These are phyloP conservation scores for Cercospora brassicicola DNA, from an alignment of 2,329 filamentous ascomycete species.

Conservation along the genomic window DNA sequence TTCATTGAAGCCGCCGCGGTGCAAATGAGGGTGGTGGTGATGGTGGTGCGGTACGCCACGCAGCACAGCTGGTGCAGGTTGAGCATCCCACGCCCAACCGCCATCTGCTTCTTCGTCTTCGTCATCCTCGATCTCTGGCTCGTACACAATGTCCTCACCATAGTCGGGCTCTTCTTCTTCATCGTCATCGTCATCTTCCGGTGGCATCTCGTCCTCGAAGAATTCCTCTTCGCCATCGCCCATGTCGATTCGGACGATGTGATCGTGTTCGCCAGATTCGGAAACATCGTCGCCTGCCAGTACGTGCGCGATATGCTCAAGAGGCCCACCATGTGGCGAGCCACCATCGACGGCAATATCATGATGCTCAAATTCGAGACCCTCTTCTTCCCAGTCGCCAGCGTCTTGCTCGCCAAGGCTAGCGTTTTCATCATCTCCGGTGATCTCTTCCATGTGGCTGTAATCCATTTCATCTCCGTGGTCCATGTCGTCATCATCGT, in stretches of 20 bases:
- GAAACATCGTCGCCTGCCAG: constrained; percentile 39
- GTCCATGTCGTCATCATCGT: constrained; percentile 56
- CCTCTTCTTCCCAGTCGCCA: constrained; percentile 47
- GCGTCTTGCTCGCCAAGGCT: constrained; percentile 52
- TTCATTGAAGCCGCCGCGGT: constrained; percentile 29
- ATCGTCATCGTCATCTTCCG: constrained; percentile 54
- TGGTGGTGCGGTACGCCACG: constrained; percentile 24
- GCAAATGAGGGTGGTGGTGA: constrained; percentile 33
- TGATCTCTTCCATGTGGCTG: constrained; percentile 51
- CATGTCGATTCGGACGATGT: constrained; percentile 41
- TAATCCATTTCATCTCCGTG: constrained; percentile 65
- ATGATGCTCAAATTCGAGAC: constrained; percentile 44
- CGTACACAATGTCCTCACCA: constrained; percentile 63
- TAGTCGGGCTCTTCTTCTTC: constrained; percentile 67
- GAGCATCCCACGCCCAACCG: constrained; percentile 31
- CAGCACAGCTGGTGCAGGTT: constrained; percentile 23
- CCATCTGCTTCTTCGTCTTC: constrained; percentile 35
- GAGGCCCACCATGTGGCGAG: constrained; percentile 36
- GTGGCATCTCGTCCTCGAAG: constrained; percentile 59
- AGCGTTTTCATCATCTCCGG: constrained; percentile 50
- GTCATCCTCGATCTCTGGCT: constrained; percentile 49
- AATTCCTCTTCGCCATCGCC: constrained; percentile 52
- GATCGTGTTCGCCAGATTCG: constrained; percentile 40
- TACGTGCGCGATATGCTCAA: constrained; percentile 45
- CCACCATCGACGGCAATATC: constrained; percentile 51